These are phyloP conservation scores for Geotrichum carabidarum DNA, from an alignment of 1,139 yeast genomes.

Conservation along the genomic window DNA sequence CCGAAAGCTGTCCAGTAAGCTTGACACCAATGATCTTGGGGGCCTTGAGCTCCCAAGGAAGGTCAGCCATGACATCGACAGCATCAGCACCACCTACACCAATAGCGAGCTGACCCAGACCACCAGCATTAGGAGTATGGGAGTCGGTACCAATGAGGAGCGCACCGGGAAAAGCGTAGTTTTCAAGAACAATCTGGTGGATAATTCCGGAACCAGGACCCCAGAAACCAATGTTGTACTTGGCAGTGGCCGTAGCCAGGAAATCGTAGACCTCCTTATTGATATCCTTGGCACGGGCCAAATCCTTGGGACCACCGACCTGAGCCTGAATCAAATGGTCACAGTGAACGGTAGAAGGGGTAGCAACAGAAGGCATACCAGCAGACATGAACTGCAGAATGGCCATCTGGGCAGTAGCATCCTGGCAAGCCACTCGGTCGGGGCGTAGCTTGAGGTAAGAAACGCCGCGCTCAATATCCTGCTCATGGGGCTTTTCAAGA, in stretches of 20 bases:
- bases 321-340: constrained; percentile 99
- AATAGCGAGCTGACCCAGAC: constrained; percentile 95
- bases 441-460: constrained; percentile 96
- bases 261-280: constrained; percentile 97
- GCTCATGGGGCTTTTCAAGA: constrained; percentile 91
- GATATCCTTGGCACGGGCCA: constrained; percentile 84
- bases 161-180: constrained; percentile 98
- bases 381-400: constrained; percentile 97
- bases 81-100: constrained; percentile 99
- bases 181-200: constrained; percentile 95
- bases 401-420: constrained; percentile 99
- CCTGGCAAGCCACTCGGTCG: constrained; percentile 99
- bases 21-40: constrained; percentile 97
- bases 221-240: constrained; percentile 99
- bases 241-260: constrained; percentile 89
- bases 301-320: constrained; percentile 87
- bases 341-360: constrained; percentile 97
- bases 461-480: constrained; percentile 93
- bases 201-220: constrained; percentile 99
- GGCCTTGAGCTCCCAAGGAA: constrained; percentile 98
- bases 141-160: constrained; percentile 97
- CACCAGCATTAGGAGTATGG: constrained; percentile 99
- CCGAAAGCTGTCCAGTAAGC: constrained; percentile 89
- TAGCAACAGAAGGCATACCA: constrained; percentile 88
- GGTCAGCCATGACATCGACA: constrained; percentile 92